Percentiles rank a stretch among this genome's conserved stretches.
Conservation (phyloP, 2,329 filamentous ascomycete species). For the Colletotrichum theobromicola region DNA sequence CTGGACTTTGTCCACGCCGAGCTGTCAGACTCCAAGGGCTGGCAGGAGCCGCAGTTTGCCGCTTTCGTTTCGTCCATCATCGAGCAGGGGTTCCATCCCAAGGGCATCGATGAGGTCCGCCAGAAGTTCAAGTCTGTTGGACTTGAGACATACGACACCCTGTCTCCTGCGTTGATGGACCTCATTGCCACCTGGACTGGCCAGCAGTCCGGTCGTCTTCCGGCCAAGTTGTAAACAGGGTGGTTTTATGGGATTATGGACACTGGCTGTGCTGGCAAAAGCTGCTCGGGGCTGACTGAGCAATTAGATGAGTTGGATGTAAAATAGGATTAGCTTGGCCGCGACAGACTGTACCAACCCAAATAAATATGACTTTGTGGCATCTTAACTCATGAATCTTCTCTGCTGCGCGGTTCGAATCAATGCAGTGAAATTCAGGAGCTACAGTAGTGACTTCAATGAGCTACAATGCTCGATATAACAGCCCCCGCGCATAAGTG, state of each 20-base stretch:
- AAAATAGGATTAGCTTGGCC: background rate
- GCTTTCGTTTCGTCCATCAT: constrained; percentile 72
- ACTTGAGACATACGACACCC: constrained; percentile 66
- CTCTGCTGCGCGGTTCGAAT: background rate
- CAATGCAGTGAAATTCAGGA: background rate
- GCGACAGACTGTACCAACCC: background rate
- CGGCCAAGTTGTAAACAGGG: constrained; percentile 1
- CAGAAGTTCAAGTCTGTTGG: constrained; percentile 57
- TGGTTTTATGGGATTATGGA: background rate
- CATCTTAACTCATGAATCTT: background rate
- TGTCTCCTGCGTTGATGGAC: constrained; percentile 70
- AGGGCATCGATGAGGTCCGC: constrained; percentile 60
- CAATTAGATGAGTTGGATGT: background rate
- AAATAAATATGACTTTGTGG: background rate
- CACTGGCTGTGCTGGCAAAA: background rate
- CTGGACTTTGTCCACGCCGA: constrained; percentile 74
- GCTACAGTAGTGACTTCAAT: background rate
- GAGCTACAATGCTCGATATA: background rate
- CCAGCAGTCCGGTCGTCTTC: constrained; percentile 44
- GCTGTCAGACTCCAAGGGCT: constrained; percentile 64
- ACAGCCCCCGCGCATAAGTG: too few relatives aligned
- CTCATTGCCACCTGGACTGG: constrained; percentile 60
- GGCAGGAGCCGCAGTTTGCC: constrained; percentile 75
- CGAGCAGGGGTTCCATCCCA: constrained; percentile 67
- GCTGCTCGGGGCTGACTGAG: background rate